Conservation (phyloP, 2,329 filamentous ascomycete genomes). For the Pseudopyricularia javanii region DNA sequence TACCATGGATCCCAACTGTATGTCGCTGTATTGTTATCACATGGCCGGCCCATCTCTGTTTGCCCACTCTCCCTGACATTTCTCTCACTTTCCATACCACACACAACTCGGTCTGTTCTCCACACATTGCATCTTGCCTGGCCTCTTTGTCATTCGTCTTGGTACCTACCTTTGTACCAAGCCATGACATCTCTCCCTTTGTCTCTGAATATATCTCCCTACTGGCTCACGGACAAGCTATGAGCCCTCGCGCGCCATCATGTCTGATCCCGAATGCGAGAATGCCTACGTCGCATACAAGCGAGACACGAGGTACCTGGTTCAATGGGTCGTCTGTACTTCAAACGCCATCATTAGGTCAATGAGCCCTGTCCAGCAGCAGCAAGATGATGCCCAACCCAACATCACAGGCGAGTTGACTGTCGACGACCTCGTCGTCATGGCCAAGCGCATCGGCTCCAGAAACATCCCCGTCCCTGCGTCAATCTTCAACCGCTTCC, state of each 20-base stretch:
- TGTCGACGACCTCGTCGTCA: background rate
- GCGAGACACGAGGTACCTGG: background rate
- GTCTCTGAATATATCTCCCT: background rate
- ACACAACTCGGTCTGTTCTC: no score
- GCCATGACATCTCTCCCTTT: background rate
- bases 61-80: no score
- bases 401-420: background rate
- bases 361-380: background rate
- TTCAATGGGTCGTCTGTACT: background rate
- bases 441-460: background rate
- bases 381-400: background rate
- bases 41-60: no score
- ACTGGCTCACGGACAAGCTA: background rate
- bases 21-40: no score
- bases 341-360: background rate
- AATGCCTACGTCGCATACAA: background rate
- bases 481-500: background rate
- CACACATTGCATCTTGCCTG: no score
- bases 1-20: no score
- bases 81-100: no score
- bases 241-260: background rate
- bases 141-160: no score
- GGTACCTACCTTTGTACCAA: no score
- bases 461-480: background rate
- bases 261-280: background rate